Evolutionary conservation across 345 rosid genomes (phyloP).

Genomic region (Mallotus nudiflorus): DNA sequence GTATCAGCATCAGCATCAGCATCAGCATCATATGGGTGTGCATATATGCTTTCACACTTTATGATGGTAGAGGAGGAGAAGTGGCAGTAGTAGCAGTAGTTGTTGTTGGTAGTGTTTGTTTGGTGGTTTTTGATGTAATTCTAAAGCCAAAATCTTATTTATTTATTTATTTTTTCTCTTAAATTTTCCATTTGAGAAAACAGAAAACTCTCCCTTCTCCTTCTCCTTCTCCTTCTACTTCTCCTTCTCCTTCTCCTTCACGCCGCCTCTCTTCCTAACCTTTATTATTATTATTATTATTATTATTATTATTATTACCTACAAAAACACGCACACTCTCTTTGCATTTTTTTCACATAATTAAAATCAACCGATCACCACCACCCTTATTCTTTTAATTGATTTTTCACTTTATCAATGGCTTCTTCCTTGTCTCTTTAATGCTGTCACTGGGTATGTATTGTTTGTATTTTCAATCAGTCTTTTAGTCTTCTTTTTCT

Average conservation of each 20-base stretch:
- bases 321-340: conserved; percentile 34
- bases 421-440: conserved; percentile 24
- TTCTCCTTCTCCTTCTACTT: neutral
- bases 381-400: no score
- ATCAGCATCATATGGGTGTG: no score
- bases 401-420: neutral
- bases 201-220: no score
- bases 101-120: conserved; percentile 10
- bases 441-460: conserved; percentile 32
- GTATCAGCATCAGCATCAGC: no score
- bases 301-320: no score
- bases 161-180: neutral
- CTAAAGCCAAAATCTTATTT: neutral
- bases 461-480: conserved; percentile 9
- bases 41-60: no score
- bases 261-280: conserved; percentile 61
- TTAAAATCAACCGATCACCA: neutral
- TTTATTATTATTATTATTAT: no score
- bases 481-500: conserved; percentile 5
- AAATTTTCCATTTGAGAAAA: no score
- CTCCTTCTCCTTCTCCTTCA: conserved; percentile 51
- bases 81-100: no score
- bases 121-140: conserved; percentile 2
- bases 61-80: no score
- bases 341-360: conserved; percentile 34